Evolutionary conservation across 208 protist species (phyloP).

Genomic region (Cochliopodium minus): DNA sequence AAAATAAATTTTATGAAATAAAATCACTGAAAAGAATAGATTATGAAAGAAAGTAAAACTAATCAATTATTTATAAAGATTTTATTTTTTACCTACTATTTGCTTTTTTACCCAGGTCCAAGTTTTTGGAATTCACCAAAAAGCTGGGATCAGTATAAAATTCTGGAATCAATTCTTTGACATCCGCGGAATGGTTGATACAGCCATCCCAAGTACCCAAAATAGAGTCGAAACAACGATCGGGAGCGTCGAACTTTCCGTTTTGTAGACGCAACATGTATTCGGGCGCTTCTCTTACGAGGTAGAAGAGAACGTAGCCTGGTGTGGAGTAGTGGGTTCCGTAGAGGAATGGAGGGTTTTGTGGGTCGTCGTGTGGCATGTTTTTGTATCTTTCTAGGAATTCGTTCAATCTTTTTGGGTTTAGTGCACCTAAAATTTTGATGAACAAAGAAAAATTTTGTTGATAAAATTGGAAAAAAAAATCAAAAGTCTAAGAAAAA

Average conservation of each 20-base stretch:
- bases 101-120: constrained; percentile 36
- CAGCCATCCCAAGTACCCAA: constrained; percentile 50
- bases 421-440: too few relatives aligned
- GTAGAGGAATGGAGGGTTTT: constrained; percentile 46
- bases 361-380: constrained; percentile 28
- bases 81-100: constrained; percentile 20
- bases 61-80: too few relatives aligned
- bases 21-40: too few relatives aligned
- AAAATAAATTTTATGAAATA: too few relatives aligned
- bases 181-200: constrained; percentile 35
- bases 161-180: constrained; percentile 76
- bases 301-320: constrained; percentile 73
- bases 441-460: too few relatives aligned
- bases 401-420: constrained; percentile 33
- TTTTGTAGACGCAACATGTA: constrained; percentile 61
- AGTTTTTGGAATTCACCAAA: constrained; percentile 25
- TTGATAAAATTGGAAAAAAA: too few relatives aligned
- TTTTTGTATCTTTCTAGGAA: constrained; percentile 34
- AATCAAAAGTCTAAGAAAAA: too few relatives aligned
- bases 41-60: too few relatives aligned
- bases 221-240: constrained; percentile 71
- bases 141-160: constrained; percentile 50
- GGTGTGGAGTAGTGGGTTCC: constrained; percentile 82
- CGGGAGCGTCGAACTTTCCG: constrained; percentile 61
- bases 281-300: constrained; percentile 58